These are phyloP conservation scores for Fraxinus sp. DNA, from an alignment of 305 asterid genomes.

Conservation along the genomic window DNA sequence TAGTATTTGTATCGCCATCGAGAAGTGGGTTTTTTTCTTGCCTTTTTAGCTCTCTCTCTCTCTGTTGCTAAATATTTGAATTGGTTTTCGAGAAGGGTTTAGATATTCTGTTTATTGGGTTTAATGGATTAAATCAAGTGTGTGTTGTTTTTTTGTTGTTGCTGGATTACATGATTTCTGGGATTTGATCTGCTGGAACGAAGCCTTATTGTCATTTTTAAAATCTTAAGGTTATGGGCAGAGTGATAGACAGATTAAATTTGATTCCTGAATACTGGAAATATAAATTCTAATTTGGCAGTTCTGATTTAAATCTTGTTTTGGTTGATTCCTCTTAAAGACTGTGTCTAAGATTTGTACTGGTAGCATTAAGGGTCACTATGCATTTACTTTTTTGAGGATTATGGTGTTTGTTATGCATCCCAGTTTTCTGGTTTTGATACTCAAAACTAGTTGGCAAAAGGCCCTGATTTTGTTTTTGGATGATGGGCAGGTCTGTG, in stretches of 20 bases:
- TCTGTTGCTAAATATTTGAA: background rate
- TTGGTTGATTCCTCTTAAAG: background rate
- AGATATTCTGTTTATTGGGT: slow-evolving; percentile 9
- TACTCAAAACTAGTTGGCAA: background rate
- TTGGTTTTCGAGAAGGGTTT: background rate
- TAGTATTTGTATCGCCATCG: slow-evolving; percentile 18
- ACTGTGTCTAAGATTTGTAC: background rate
- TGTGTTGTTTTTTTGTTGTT: background rate
- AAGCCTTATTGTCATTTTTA: slow-evolving; percentile 8
- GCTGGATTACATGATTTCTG: slow-evolving; percentile 8
- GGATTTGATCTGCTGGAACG: slow-evolving; percentile 30
- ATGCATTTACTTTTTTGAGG: background rate
- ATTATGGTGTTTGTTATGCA: background rate
- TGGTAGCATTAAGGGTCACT: slow-evolving; percentile 11
- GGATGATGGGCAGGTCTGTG: slow-evolving; percentile 25
- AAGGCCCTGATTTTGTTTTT: slow-evolving; percentile 22
- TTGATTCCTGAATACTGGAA: background rate
- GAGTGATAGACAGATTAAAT: background rate
- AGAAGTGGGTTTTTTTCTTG: slow-evolving; percentile 5
- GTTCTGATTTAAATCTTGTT: background rate
- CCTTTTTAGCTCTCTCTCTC: background rate
- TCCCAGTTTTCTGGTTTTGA: slow-evolving; percentile 12
- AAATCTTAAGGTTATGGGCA: slow-evolving; percentile 1
- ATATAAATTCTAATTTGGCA: slow-evolving; percentile 4
- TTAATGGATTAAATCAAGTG: slow-evolving; percentile 11